Evolutionary conservation across 83 land plant species (phyloP).

Genomic region (Thuja plicata): DNA sequence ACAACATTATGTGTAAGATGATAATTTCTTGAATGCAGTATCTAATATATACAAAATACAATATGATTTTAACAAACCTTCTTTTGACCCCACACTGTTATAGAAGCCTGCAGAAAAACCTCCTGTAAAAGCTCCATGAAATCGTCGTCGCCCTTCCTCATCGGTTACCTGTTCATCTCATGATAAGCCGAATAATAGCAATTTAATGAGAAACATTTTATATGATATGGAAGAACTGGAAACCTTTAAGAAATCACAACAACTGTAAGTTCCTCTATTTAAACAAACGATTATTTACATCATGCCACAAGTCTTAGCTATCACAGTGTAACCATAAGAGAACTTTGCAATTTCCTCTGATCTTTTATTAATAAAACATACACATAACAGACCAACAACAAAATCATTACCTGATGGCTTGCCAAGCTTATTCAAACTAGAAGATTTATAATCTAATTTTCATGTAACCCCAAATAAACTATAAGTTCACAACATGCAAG

Average conservation of each 20-base stretch:
- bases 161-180: slow-evolving; percentile 60
- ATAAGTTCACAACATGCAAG: neutral
- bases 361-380: neutral
- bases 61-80: slow-evolving; percentile 44
- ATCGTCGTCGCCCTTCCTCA: slow-evolving; percentile 83
- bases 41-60: neutral
- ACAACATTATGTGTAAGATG: neutral
- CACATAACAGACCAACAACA: neutral
- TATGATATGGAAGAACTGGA: neutral
- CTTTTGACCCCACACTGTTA: slow-evolving; percentile 93
- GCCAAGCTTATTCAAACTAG: neutral
- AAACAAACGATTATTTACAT: neutral
- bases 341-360: neutral
- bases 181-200: neutral
- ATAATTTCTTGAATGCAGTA: neutral
- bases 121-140: slow-evolving; percentile 96
- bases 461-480: neutral
- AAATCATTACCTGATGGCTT: neutral
- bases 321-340: neutral
- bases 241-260: neutral
- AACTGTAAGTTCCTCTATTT: neutral
- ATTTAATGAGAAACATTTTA: neutral
- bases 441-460: neutral
- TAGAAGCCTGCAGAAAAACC: slow-evolving; percentile 95
- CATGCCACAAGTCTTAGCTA: neutral